A percentile compares a stretch with the other conserved stretches of the same genome.
phyloP scores from a whole-genome alignment of 2,329 filamentous ascomycete species.

The Cyanodermella asteris region DNA sequence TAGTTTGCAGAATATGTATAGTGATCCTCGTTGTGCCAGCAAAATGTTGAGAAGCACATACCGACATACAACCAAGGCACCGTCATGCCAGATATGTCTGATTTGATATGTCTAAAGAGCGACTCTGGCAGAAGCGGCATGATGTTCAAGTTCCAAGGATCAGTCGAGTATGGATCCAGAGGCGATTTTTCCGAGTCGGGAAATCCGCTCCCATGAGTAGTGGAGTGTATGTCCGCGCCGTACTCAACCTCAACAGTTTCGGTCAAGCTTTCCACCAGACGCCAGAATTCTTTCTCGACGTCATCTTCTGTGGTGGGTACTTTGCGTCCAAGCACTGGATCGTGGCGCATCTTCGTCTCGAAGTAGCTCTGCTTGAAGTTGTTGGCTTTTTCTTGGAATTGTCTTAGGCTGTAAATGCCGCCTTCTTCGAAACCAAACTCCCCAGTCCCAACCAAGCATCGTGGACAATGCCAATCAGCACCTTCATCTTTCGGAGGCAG shows the following conservation, averaged over 20 bases:
- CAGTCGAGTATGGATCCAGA: constrained; percentile 62
- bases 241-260: constrained; percentile 97
- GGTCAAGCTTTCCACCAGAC: constrained; percentile 75
- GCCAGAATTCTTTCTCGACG: constrained; percentile 92
- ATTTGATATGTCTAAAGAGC: constrained; percentile 90
- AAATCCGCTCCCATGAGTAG: constrained; percentile 91
- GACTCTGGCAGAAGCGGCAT: constrained; percentile 79
- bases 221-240: constrained; percentile 92
- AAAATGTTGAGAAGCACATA: constrained; percentile 99
- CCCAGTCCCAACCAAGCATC: constrained; percentile 85
- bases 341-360: constrained; percentile 69
- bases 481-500: constrained; percentile 65
- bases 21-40: constrained; percentile 98
- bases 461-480: constrained; percentile 84
- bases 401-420: constrained; percentile 78
- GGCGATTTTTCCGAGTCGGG: constrained; percentile 85
- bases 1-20: constrained; percentile 97
- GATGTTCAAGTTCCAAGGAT: constrained; percentile 91
- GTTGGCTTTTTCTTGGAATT: constrained; percentile 89
- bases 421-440: constrained; percentile 97
- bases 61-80: constrained; percentile 98
- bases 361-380: constrained; percentile 94
- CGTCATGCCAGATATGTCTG: constrained; percentile 96
- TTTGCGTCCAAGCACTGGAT: constrained; percentile 60
- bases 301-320: constrained; percentile 80